A percentile compares a stretch with the other conserved stretches of the same genome.
Evolutionary conservation across 192 early-diverging fungal species (phyloP).

Genomic region (Anaeromyces robustus): DNA sequence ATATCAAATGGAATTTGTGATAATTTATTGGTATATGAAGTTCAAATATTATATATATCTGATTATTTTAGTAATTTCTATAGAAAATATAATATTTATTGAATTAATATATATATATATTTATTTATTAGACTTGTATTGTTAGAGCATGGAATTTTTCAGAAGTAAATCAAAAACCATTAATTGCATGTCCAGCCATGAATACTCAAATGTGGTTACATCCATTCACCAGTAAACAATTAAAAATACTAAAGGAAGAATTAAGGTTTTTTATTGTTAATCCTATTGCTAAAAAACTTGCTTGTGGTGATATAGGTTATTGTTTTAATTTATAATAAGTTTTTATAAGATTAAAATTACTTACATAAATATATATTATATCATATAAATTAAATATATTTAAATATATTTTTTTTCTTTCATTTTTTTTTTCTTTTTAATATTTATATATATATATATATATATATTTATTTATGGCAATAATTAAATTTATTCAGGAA

Average conservation of each 20-base stretch:
- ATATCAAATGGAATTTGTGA: slow-evolving; percentile 81
- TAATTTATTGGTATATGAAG: slow-evolving; percentile 78
- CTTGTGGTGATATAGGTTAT: slow-evolving; percentile 77
- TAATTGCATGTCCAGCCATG: slow-evolving; percentile 87
- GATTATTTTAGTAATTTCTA: too few relatives aligned
- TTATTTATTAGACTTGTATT: slow-evolving; percentile 52
- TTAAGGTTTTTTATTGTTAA: slow-evolving; percentile 50
- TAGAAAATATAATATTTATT: too few relatives aligned
- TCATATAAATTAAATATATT: not conserved
- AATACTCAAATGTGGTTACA: slow-evolving; percentile 95
- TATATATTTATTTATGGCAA: not conserved
- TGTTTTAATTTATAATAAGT: not conserved
- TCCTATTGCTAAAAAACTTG: slow-evolving; percentile 70
- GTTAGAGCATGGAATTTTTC: slow-evolving; percentile 72
- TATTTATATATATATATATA: too few relatives aligned
- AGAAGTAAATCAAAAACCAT: slow-evolving; percentile 23
- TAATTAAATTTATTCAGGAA: slow-evolving; percentile 16
- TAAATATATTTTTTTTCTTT: not conserved
- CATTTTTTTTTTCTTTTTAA: too few relatives aligned
- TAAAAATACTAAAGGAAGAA: slow-evolving; percentile 25
- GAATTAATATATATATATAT: too few relatives aligned
- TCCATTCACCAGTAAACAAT: slow-evolving; percentile 63
- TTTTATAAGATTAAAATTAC: too few relatives aligned
- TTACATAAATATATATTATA: not conserved
- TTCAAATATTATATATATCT: too few relatives aligned